A percentile compares a stretch with the other conserved stretches of the same genome.
Evolutionary conservation across 2,329 filamentous ascomycete genomes (phyloP).

Genomic region (Coniochaeta hoffmannii): DNA sequence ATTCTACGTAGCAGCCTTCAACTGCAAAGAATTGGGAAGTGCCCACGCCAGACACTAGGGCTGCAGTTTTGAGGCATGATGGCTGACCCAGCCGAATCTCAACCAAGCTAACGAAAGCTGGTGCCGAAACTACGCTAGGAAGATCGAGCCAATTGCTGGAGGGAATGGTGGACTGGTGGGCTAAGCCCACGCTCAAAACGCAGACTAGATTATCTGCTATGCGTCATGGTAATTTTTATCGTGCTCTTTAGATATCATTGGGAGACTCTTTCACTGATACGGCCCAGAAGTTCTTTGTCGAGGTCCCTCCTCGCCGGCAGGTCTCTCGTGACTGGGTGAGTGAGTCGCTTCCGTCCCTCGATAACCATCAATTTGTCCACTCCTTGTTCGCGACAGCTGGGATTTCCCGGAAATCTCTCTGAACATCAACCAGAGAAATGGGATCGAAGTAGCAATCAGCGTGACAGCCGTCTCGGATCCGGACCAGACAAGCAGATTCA

Average conservation of each 20-base stretch:
- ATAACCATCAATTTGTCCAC: not conserved
- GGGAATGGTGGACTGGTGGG: no score
- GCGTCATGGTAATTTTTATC: no score
- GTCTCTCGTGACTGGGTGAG: not conserved
- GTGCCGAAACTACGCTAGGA: no score
- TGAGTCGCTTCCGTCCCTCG: not conserved
- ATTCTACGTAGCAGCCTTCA: no score
- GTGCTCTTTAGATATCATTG: not conserved
- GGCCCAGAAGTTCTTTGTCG: not conserved
- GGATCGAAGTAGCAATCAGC: slow-evolving; percentile 3
- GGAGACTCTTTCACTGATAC: not conserved
- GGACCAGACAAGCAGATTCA: slow-evolving; percentile 1
- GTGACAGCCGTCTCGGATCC: not conserved
- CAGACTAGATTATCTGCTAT: no score
- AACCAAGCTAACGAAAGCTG: no score
- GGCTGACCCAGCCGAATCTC: no score
- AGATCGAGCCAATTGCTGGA: no score
- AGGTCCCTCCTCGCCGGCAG: not conserved
- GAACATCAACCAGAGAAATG: not conserved
- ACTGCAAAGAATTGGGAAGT: no score
- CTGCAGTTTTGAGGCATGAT: no score
- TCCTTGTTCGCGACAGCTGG: not conserved
- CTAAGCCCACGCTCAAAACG: no score
- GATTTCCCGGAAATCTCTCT: not conserved
- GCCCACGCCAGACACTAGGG: no score